Percentiles rank a stretch among this genome's conserved stretches.
Conservation (phyloP, 208 protist genomes). For the Trichomonas vaginalis region DNA sequence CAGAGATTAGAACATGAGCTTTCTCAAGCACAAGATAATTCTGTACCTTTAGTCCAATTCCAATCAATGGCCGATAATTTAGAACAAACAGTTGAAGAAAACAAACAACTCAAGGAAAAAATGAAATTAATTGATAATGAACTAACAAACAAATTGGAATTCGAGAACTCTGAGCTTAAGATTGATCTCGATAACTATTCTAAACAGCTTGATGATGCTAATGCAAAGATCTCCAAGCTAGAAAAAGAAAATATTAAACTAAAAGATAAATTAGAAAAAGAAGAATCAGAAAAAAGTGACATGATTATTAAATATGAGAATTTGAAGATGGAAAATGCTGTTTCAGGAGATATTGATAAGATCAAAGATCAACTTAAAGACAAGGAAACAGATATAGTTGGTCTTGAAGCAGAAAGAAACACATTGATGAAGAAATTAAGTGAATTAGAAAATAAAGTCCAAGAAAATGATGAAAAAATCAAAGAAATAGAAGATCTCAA, state of each 20-base stretch:
- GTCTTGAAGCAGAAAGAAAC: neutral
- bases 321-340: neutral
- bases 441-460: neutral
- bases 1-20: neutral
- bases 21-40: neutral
- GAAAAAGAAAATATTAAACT: neutral
- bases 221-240: neutral
- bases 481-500: neutral
- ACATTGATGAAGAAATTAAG: neutral
- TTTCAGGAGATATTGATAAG: neutral
- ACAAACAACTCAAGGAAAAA: neutral
- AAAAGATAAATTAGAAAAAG: neutral
- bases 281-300: neutral
- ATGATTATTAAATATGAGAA: neutral
- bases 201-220: too few species aligned
- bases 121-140: neutral
- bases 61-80: neutral
- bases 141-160: too few species aligned
- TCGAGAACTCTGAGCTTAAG: too few species aligned
- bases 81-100: neutral
- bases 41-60: neutral
- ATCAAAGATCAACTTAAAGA: neutral
- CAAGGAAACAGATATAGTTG: neutral
- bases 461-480: neutral
- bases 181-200: too few species aligned